Evolutionary conservation across 2,329 filamentous ascomycete species (phyloP).

Genomic region (Tolypocladium amazonense): DNA sequence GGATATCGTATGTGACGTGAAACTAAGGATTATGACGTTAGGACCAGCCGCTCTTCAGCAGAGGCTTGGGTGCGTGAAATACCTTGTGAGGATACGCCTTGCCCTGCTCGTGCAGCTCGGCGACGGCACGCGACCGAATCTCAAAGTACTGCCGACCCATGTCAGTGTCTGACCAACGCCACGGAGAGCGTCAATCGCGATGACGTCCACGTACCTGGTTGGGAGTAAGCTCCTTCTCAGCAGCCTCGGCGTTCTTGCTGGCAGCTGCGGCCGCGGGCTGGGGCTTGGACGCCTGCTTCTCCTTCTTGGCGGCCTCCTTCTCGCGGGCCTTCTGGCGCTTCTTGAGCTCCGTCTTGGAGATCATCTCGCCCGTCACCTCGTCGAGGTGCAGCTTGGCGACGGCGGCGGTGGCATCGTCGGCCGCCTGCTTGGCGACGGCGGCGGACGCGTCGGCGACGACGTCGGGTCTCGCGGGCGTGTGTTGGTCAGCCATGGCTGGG

Average conservation of each 20-base stretch:
- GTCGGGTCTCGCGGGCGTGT: slow-evolving; percentile 19
- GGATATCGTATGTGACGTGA: slow-evolving; percentile 71
- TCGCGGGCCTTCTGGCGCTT: slow-evolving; percentile 87
- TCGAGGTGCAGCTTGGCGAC: slow-evolving; percentile 73
- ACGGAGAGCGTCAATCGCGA: not conserved
- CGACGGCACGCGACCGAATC: slow-evolving; percentile 74
- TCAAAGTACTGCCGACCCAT: slow-evolving; percentile 61
- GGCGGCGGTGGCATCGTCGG: slow-evolving; percentile 33
- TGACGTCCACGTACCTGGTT: slow-evolving; percentile 29
- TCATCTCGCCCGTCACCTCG: slow-evolving; percentile 81
- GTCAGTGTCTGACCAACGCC: not conserved
- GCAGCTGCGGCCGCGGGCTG: slow-evolving; percentile 50
- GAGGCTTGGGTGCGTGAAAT: not conserved
- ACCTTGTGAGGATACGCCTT: slow-evolving; percentile 70
- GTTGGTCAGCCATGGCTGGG: slow-evolving; percentile 22
- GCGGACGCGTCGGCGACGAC: slow-evolving; percentile 42
- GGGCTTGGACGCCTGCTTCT: slow-evolving; percentile 69
- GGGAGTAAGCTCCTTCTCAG: slow-evolving; percentile 45
- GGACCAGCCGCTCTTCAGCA: not conserved
- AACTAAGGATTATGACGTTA: slow-evolving; percentile 39
- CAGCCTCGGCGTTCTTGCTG: slow-evolving; percentile 48
- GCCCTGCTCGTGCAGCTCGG: slow-evolving; percentile 28
- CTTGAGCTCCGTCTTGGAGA: slow-evolving; percentile 86
- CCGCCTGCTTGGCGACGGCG: slow-evolving; percentile 47
- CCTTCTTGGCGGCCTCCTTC: slow-evolving; percentile 77